Evolutionary conservation across 1,284 basidiomycete species (phyloP).

Genomic region (Rhodotorula sp.): DNA sequence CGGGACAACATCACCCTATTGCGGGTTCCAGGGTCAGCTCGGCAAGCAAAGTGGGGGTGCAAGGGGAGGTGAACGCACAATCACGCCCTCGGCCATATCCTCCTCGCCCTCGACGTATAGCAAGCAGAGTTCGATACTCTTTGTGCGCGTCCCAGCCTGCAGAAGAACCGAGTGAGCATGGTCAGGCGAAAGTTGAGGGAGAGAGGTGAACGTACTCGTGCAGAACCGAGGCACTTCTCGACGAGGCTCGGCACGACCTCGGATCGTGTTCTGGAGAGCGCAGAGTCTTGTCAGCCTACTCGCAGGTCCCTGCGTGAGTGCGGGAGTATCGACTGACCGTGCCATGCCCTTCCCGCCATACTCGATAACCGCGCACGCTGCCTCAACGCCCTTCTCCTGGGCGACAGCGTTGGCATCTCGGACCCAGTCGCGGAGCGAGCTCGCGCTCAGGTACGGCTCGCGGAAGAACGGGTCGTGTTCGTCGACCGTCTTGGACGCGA

Average conservation of each 20-base stretch:
- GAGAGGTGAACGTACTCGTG: slow-evolving; percentile 48
- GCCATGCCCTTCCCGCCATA: slow-evolving; percentile 86
- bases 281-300: neutral
- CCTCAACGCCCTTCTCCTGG: slow-evolving; percentile 94
- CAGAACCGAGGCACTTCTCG: slow-evolving; percentile 92
- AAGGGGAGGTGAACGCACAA: slow-evolving; percentile 63
- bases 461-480: slow-evolving; percentile 89
- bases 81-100: slow-evolving; percentile 71
- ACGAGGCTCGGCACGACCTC: slow-evolving; percentile 83
- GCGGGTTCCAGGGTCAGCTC: neutral
- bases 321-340: slow-evolving; percentile 49
- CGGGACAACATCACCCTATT: slow-evolving; percentile 74
- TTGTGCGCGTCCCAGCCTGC: slow-evolving; percentile 85
- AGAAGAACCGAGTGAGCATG: neutral
- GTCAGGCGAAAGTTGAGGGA: neutral
- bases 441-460: slow-evolving; percentile 73
- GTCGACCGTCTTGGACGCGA: slow-evolving; percentile 81
- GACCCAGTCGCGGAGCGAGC: slow-evolving; percentile 80
- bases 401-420: slow-evolving; percentile 94
- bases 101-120: slow-evolving; percentile 96
- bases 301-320: neutral
- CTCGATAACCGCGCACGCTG: slow-evolving; percentile 79
- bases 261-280: slow-evolving; percentile 56
- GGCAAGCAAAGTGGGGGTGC: neutral
- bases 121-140: slow-evolving; percentile 79